Conservation (phyloP, 345 rosid species). For the Arabis alpina region DNA sequence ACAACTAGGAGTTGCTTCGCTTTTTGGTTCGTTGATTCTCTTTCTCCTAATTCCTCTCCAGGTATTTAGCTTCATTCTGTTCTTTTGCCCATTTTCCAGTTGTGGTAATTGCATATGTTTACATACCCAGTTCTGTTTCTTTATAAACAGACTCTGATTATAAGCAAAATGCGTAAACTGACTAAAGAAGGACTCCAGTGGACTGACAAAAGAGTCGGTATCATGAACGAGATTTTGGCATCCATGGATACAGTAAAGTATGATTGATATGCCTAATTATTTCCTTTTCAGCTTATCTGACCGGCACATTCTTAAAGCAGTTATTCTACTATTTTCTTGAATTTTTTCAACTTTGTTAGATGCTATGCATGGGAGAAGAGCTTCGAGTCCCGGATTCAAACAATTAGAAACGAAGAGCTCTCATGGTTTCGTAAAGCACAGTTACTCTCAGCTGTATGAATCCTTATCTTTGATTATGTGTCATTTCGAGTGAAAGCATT, state of each 20-base stretch:
- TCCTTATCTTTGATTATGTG: constrained; percentile 15
- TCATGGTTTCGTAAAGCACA: constrained; percentile 93
- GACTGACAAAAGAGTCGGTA: constrained; percentile 93
- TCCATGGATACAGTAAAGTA: constrained; percentile 98
- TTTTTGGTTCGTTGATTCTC: constrained; percentile 78
- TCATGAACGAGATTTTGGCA: constrained; percentile 87
- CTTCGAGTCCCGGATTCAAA: constrained; percentile 76
- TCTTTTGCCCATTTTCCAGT: background rate
- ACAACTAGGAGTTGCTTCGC: constrained; percentile 89
- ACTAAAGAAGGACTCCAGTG: constrained; percentile 91
- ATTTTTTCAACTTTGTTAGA: constrained; percentile 46
- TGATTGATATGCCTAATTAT: constrained; percentile 34
- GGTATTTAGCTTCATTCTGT: constrained; percentile 46
- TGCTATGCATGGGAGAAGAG: constrained; percentile 98
- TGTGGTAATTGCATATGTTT: constrained; percentile 18
- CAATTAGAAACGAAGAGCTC: constrained; percentile 72
- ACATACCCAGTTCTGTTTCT: constrained; percentile 26
- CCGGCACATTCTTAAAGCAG: constrained; percentile 1
- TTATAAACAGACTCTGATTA: constrained; percentile 63
- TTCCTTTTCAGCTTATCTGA: constrained; percentile 20
- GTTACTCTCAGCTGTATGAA: constrained; percentile 75
- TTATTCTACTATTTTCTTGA: constrained; percentile 4
- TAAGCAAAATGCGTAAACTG: constrained; percentile 87
- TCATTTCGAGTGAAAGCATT: background rate
- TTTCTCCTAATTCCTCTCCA: constrained; percentile 84